These are phyloP conservation scores for Aspergillus felis DNA, from an alignment of 2,329 filamentous ascomycete species.

Conservation along the genomic window DNA sequence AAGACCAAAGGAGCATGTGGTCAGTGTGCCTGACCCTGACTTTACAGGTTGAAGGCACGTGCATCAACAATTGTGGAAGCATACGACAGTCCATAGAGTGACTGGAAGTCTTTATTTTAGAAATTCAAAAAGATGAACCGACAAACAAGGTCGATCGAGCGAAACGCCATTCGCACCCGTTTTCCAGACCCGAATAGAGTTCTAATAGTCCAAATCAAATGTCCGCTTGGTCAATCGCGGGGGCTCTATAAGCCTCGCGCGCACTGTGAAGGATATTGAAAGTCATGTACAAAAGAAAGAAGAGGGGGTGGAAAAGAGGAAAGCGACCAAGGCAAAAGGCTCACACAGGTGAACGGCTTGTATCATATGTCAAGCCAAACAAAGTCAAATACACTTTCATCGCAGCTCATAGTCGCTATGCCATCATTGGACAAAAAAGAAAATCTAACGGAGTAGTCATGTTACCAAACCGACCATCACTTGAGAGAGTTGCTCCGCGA, in stretches of 20 bases:
- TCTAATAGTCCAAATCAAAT: slow-evolving; percentile 40
- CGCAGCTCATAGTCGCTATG: slow-evolving; percentile 37
- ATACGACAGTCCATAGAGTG: neutral
- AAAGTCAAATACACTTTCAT: slow-evolving; percentile 30
- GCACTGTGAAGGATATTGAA: slow-evolving; percentile 34
- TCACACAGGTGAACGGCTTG: slow-evolving; percentile 16
- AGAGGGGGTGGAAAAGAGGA: slow-evolving; percentile 17
- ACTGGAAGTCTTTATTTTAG: slow-evolving; percentile 21
- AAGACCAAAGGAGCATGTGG: neutral
- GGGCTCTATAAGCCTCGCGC: slow-evolving; percentile 20
- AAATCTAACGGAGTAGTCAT: slow-evolving; percentile 16
- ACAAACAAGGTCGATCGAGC: slow-evolving; percentile 28
- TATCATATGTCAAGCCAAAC: slow-evolving; percentile 23
- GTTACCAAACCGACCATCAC: slow-evolving; percentile 23
- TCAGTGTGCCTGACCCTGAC: neutral
- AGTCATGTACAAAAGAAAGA: slow-evolving; percentile 41
- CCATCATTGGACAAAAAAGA: slow-evolving; percentile 28
- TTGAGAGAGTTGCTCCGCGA: slow-evolving; percentile 43
- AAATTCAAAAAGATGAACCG: slow-evolving; percentile 28
- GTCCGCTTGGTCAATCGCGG: slow-evolving; percentile 26
- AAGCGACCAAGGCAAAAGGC: slow-evolving; percentile 14
- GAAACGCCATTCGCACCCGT: slow-evolving; percentile 42
- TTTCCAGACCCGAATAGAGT: slow-evolving; percentile 43
- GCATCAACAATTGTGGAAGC: neutral
- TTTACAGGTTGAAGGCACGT: neutral